These are phyloP conservation scores for Hepatocystis sp. DNA, from an alignment of 169 alveolate species.

Conservation along the genomic window DNA sequence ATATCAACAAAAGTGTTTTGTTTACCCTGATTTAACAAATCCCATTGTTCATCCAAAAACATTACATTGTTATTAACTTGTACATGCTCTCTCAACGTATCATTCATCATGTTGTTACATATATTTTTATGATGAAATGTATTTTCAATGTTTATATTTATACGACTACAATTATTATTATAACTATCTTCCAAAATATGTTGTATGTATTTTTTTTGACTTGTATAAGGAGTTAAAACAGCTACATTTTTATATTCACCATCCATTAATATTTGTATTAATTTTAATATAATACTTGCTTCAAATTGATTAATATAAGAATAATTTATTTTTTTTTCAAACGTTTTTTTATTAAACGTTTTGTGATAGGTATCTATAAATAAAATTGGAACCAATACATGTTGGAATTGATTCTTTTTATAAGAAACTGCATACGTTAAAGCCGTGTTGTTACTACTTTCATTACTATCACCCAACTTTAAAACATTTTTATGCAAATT, in stretches of 20 bases:
- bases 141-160: no score
- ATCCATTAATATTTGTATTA: conserved; percentile 4
- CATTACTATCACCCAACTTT: no score
- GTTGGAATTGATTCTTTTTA: not conserved
- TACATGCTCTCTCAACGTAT: not conserved
- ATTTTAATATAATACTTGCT: conserved; percentile 34
- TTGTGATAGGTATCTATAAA: conserved; percentile 53
- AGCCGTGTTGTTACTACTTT: no score
- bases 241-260: conserved; percentile 20
- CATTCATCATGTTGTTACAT: not conserved
- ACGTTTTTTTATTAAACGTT: conserved; percentile 10
- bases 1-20: no score
- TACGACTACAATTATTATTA: not conserved
- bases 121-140: no score
- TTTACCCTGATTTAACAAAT: no score
- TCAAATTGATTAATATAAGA: conserved; percentile 51
- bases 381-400: conserved; percentile 23
- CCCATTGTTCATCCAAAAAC: no score
- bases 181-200: conserved; percentile 7
- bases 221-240: conserved; percentile 45
- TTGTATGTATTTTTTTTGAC: conserved; percentile 58
- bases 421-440: not conserved
- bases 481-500: no score
- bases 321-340: conserved; percentile 30
- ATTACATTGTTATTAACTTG: no score